A percentile compares a stretch with the other conserved stretches of the same genome.
Evolutionary conservation across 805 yeast species (phyloP).

Genomic region (Millerozyma acaciae): DNA sequence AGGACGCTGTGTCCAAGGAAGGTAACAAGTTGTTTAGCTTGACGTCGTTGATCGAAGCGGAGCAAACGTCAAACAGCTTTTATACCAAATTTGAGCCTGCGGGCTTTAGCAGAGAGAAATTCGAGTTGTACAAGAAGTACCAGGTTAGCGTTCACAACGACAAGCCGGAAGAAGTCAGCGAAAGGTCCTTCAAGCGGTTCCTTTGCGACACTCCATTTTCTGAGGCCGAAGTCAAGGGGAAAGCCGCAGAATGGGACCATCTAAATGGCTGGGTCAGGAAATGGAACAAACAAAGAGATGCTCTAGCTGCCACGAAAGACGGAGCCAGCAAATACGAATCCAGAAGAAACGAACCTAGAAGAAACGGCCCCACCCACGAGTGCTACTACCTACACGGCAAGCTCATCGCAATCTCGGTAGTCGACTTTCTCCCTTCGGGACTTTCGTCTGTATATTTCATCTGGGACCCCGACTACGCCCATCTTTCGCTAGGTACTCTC

Average conservation of each 20-base stretch:
- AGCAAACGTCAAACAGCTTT: slow-evolving; percentile 31
- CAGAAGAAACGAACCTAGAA: slow-evolving; percentile 3
- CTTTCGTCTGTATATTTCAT: slow-evolving; percentile 83
- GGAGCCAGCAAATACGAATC: not conserved
- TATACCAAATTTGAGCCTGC: slow-evolving; percentile 52
- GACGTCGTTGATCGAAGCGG: slow-evolving; percentile 36
- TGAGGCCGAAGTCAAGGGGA: slow-evolving; percentile 20
- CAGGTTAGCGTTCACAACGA: slow-evolving; percentile 73
- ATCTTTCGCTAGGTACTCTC: slow-evolving; percentile 70
- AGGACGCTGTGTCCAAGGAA: slow-evolving; percentile 7
- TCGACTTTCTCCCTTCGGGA: slow-evolving; percentile 73
- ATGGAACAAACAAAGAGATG: slow-evolving; percentile 9
- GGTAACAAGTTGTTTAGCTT: slow-evolving; percentile 17
- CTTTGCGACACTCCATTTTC: slow-evolving; percentile 66
- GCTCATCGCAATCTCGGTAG: slow-evolving; percentile 70
- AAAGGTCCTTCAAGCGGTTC: slow-evolving; percentile 55
- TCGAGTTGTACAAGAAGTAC: slow-evolving; percentile 57
- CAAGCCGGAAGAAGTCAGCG: slow-evolving; percentile 39
- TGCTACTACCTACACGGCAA: slow-evolving; percentile 62
- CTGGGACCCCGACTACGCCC: slow-evolving; percentile 78
- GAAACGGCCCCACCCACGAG: slow-evolving; percentile 71
- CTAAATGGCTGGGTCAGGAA: slow-evolving; percentile 40
- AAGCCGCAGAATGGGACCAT: slow-evolving; percentile 32
- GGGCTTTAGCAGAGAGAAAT: slow-evolving; percentile 54
- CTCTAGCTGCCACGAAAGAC: slow-evolving; percentile 1